Conservation (phyloP, 129 eudicot genomes). For the Cynara cardunculus region DNA sequence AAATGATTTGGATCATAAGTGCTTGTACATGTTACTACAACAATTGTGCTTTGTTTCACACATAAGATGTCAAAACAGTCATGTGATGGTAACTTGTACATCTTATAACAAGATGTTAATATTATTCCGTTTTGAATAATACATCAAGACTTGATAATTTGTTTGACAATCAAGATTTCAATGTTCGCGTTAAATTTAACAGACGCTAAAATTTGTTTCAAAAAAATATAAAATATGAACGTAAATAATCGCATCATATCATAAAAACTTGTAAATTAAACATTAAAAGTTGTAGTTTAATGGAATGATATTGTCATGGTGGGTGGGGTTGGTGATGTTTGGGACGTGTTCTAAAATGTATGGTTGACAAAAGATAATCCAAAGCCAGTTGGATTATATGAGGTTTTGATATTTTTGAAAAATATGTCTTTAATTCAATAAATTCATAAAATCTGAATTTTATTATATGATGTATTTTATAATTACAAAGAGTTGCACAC, state of each 20-base stretch:
- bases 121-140: neutral
- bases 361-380: conserved; percentile 10
- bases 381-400: conserved; percentile 1
- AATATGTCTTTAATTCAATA: neutral
- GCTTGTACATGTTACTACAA: neutral
- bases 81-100: neutral
- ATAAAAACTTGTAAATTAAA: neutral
- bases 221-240: neutral
- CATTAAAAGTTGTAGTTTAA: neutral
- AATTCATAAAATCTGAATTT: neutral
- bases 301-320: neutral
- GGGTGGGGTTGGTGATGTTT: conserved; percentile 21
- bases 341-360: conserved; percentile 20
- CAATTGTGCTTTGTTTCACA: neutral
- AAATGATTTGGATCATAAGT: too few species aligned
- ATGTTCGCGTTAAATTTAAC: neutral
- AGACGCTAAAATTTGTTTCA: neutral
- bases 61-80: too few species aligned
- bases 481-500: too few species aligned
- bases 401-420: neutral
- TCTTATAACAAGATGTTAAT: neutral
- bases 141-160: neutral
- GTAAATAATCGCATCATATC: too few species aligned
- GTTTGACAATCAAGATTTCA: neutral
- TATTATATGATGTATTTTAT: too few species aligned